A percentile compares a stretch with the other conserved stretches of the same genome.
These are phyloP conservation scores for Teratosphaeria destructans DNA, from an alignment of 2,329 filamentous ascomycete genomes.

Conservation along the genomic window DNA sequence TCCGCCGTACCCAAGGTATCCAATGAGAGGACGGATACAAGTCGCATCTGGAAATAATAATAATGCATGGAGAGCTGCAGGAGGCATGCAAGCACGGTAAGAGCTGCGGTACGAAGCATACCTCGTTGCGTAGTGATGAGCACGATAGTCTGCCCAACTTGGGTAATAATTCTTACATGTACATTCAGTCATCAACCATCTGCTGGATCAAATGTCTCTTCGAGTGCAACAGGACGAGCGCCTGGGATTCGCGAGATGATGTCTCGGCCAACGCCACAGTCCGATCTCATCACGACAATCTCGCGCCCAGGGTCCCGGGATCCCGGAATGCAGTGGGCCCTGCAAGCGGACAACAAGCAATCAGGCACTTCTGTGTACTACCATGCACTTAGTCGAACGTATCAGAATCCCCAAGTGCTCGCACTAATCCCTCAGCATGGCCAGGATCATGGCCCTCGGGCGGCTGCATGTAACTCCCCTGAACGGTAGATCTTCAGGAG, in stretches of 20 bases:
- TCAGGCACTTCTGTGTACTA: neutral
- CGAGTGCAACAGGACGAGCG: neutral
- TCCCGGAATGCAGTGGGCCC: neutral
- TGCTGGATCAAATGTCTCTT: too few relatives aligned
- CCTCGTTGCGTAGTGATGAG: neutral
- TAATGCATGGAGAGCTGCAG: too few relatives aligned
- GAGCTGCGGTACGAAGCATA: neutral
- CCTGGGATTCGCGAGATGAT: neutral
- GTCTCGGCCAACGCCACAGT: neutral
- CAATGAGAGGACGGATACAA: too few relatives aligned
- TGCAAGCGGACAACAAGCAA: neutral
- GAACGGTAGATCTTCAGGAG: neutral
- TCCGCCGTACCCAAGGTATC: too few relatives aligned
- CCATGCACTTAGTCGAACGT: neutral
- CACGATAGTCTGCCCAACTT: neutral
- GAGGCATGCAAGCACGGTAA: too few relatives aligned
- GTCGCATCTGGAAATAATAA: too few relatives aligned
- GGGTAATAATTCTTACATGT: neutral
- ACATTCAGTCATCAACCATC: neutral
- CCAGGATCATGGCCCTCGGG: neutral
- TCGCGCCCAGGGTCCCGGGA: neutral
- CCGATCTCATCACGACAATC: neutral
- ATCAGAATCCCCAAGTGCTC: neutral
- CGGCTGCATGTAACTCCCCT: neutral
- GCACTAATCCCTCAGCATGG: neutral